Base-by-base conservation (phyloP, 192 early-diverging fungal genomes). In the Mortierella claussenii region DNA sequence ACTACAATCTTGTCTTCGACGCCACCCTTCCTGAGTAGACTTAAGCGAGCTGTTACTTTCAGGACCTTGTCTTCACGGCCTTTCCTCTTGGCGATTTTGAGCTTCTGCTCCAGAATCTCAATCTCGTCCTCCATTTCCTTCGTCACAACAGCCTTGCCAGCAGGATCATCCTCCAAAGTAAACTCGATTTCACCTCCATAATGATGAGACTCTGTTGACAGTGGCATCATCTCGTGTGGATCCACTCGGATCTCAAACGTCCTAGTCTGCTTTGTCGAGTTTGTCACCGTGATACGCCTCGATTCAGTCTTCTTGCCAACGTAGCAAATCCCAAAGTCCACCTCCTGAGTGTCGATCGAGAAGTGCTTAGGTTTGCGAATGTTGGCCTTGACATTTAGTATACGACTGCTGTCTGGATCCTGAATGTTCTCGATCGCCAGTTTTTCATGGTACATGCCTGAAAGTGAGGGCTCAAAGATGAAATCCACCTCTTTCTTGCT, bases 11-110 rank as follows among this genome's bases (percentile, higher is more conserved):
- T 60, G 21, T 73, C 68, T 28, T 70, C 64, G 11, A 71, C 63
- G 30, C 55, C 66, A n/a, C 71, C 66, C 31, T 69, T 69, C n/a
- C 88, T 86, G 40, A 96, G 82, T 65, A 91, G 89, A 30, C 88
- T 86, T 20, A 97, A 71, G 60, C 94, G 92, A 46, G 87, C 89
- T 17, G 82, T 61, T 45, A 96, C 88, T 68, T 97, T 97, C 42
- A 88, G 86, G 0, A 93, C 87, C 73, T 99, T 99, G 18, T 97
- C 96, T 3, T 84, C 82, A 5, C 88, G 87, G 17, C 92, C 91
- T 78, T 99, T 99, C 34, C 95, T 86, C 44, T 83, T 87, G 0
- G 95, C 96, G 71, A 99, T 99, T 82, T 99, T 99, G 46, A 97
- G 82, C 74, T 98, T 99, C 62, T 98, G 97, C 81, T 99, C 95